These are phyloP conservation scores for Cladophialophora immunda DNA, from an alignment of 2,329 filamentous ascomycete species.

Conservation along the genomic window DNA sequence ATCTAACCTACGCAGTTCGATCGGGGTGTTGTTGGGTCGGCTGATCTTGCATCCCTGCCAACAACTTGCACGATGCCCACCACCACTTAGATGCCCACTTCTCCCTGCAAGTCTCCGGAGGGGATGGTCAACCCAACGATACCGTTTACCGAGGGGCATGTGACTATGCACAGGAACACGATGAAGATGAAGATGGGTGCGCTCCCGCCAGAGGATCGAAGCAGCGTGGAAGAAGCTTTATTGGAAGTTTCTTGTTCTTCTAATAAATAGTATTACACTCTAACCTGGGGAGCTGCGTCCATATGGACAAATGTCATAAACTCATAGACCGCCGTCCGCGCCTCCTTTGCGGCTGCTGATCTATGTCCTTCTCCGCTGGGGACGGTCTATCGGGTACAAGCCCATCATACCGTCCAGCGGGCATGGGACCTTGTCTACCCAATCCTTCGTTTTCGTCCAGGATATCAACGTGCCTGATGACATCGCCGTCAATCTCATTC, in stretches of 20 bases:
- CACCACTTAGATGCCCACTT: too few species aligned
- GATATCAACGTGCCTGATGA: slow-evolving; percentile 36
- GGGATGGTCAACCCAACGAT: too few species aligned
- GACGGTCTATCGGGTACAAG: slow-evolving; percentile 1
- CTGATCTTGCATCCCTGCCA: neutral
- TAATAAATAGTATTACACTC: neutral
- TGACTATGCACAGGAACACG: neutral
- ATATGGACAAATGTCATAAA: slow-evolving; percentile 3
- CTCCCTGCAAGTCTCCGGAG: too few species aligned
- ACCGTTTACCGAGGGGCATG: neutral
- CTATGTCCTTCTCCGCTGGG: neutral
- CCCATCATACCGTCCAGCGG: slow-evolving; percentile 33
- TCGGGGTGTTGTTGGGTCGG: neutral
- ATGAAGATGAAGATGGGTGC: neutral
- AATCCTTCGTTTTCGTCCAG: slow-evolving; percentile 36
- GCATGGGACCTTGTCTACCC: slow-evolving; percentile 31
- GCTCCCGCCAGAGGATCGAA: neutral
- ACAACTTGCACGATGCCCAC: too few species aligned
- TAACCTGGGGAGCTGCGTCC: neutral
- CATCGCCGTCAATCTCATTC: slow-evolving; percentile 31
- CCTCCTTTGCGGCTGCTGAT: neutral
- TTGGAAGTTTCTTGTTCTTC: neutral
- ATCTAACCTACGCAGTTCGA: too few species aligned
- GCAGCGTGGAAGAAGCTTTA: too few species aligned
- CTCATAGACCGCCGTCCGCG: slow-evolving; percentile 17